Conservation (phyloP, 2,329 filamentous ascomycete species). For the Venturia carpophila region DNA sequence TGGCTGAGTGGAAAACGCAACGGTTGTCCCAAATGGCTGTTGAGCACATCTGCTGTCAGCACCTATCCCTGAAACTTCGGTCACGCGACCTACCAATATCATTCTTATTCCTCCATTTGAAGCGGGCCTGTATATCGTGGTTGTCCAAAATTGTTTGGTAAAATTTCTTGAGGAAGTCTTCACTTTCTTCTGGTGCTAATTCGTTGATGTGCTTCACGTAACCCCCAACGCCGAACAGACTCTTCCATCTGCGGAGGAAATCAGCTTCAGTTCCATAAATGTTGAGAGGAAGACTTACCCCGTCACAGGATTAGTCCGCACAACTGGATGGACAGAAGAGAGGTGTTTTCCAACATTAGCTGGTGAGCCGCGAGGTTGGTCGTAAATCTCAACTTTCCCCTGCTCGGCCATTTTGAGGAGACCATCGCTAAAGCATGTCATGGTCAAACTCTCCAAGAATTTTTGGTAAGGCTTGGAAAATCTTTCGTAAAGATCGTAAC, state of each 20-base stretch:
- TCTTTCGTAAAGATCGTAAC: conserved; percentile 58
- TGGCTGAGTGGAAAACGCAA: conserved; percentile 48
- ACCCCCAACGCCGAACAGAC: conserved; percentile 34
- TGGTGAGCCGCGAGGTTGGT: conserved; percentile 39
- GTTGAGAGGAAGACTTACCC: conserved; percentile 26
- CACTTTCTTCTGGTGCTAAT: conserved; percentile 29
- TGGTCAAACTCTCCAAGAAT: conserved; percentile 53
- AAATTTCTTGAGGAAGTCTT: conserved; percentile 31
- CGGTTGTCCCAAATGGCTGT: conserved; percentile 57
- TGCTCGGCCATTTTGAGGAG: conserved; percentile 29
- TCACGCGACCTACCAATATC: conserved; percentile 28
- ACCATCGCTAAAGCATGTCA: conserved; percentile 37
- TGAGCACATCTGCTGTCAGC: background rate
- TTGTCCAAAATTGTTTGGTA: conserved; percentile 28
- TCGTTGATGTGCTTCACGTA: conserved; percentile 32
- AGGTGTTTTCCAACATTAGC: conserved; percentile 43
- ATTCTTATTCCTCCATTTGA: conserved; percentile 32
- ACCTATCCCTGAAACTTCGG: background rate
- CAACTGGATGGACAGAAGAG: conserved; percentile 33
- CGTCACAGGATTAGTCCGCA: conserved; percentile 51
- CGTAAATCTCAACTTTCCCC: conserved; percentile 36
- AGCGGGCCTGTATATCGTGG: conserved; percentile 36
- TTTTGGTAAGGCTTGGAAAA: conserved; percentile 48
- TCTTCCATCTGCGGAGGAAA: conserved; percentile 21
- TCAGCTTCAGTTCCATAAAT: background rate